Evolutionary conservation across 2,329 filamentous ascomycete genomes (phyloP), one percentile per base, ranked within the genome.

Genomic region (Myriosclerotinia duriaeana): DNA sequence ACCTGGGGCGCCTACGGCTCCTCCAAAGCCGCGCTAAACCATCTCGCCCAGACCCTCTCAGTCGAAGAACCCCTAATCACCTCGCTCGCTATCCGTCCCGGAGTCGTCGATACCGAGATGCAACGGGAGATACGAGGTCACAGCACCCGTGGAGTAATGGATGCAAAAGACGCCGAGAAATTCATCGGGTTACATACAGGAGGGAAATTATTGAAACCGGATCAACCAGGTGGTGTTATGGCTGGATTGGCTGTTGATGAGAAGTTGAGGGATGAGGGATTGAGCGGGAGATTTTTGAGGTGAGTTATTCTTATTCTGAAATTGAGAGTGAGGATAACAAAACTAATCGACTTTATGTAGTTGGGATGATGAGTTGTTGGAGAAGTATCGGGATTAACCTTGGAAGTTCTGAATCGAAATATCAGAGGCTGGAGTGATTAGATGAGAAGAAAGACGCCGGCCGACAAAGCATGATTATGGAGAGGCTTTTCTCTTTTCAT

Each of bases 101-200:
- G 93, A 2, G 87, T 91, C 55, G 89, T 96, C 9, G 90, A 97
- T 75, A 97, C 93, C 0, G 89, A 89, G 62, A 97, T 97, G 93
- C 93, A 97, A 77, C 83, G 83, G n/a, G 85, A 90, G 66, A 85
- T 99, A 66, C 83, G 95, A 61, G 88, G 87, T 67, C 89, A 95
- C 77, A 60, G 44, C 26, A 48, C 64, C 0, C 81, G 84, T 9
- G 81, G 79, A 38, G 79, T 78, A 20, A 86, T 91, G 84, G 84
- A 85, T 70, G 78, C 79, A 26, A 81, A 82, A 63, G 84, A 88
- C 71, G 81, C 81, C 34, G 78, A 80, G 22, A 87, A 85, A 72
- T 98, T 98, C 73, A 81, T 86, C 15, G 81, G 85, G 0, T 83
- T 90, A 20, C 89, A 93, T 75, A 84, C 87, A 70, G 83, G 85